Conservation (phyloP, 805 yeast species). For the Limtongia smithiae region DNA sequence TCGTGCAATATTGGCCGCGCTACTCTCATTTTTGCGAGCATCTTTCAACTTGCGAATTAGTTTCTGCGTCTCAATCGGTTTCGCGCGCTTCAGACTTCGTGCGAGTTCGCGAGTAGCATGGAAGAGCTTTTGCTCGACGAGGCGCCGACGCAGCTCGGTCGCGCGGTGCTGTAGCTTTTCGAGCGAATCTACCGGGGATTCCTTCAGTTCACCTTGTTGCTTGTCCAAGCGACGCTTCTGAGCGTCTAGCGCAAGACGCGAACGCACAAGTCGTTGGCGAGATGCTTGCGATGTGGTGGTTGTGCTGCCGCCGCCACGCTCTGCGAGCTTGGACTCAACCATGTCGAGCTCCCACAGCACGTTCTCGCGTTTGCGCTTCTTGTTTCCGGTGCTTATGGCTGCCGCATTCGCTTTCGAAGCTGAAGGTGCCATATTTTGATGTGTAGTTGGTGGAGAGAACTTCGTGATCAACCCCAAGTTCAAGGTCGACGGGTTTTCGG, state of each 20-base stretch:
- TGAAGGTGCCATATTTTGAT: no score
- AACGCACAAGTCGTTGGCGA: slow-evolving; percentile 33
- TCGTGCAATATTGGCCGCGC: background rate
- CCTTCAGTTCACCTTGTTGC: slow-evolving; percentile 8
- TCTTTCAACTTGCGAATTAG: slow-evolving; percentile 34
- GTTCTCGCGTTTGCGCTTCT: slow-evolving; percentile 34
- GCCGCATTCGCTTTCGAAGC: no score
- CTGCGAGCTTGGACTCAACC: slow-evolving; percentile 37
- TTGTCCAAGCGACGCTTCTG: slow-evolving; percentile 1
- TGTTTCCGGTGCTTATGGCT: no score
- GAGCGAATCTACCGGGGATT: no score
- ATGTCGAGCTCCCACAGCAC: slow-evolving; percentile 40
- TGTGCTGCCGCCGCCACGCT: slow-evolving; percentile 4
- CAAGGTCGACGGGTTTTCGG: no score
- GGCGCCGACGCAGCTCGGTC: slow-evolving; percentile 29
- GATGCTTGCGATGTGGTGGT: background rate
- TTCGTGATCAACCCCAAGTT: no score
- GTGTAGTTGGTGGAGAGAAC: no score
- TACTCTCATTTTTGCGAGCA: slow-evolving; percentile 14
- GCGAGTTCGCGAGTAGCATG: slow-evolving; percentile 32
- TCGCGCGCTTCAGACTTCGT: slow-evolving; percentile 36
- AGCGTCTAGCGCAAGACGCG: slow-evolving; percentile 34
- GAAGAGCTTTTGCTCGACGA: slow-evolving; percentile 36
- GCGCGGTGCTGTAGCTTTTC: slow-evolving; percentile 12
- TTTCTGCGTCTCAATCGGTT: slow-evolving; percentile 36